Evolutionary conservation across 2,329 filamentous ascomycete genomes (phyloP), one percentile per base, ranked within the genome.

Genomic region (Aspergillus thermomutatus): DNA sequence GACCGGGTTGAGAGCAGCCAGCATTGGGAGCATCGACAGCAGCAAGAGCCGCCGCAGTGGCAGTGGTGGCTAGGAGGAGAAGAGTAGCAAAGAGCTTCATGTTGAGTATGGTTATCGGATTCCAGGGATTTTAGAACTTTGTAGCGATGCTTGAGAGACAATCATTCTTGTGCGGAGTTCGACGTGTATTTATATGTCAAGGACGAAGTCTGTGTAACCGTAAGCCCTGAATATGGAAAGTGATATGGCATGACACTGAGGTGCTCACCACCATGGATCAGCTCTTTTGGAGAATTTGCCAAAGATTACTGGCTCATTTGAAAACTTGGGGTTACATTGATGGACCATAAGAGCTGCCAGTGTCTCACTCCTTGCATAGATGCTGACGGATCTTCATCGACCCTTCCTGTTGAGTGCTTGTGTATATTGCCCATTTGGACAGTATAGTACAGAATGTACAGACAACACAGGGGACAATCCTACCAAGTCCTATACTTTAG

Each of bases 1-100:
- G n/a, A n/a, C 56, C 56, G 9, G 11, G 55, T 17, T 58, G 56
- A 17, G 56, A 58, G 27, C 59, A 47, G 45, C 51, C 54, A 27
- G 50, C 27, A 7, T 46, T 26, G 21, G 21, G n/a, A 23, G n/a
- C 40, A 21, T 8, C n/a, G n/a, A 19, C 23, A 23, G 43, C 23
- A n/a, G 21, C 43, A 10, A 46, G 10, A 0, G 43, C 21, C 4
- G 43, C 43, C 4, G 43, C 43, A 21, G 23, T 46, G 23, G 43
- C 43, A 23, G 23, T 7, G 23, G 43, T 21, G 11, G 23, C 43
- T 3, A 46, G 43, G 11, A 46, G 43, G 43, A 46, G 11, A 14
- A 46, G 21, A 46, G 19, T 46, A 46, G 21, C 23, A 25, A 46
- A 46, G 43, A 46, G 1, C 43, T 46, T 46, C 43, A 46, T 46